Evolutionary conservation across 73 alveolate genomes (phyloP), one percentile per base, ranked within the genome.

Genomic region (Paramecium caudatum): DNA sequence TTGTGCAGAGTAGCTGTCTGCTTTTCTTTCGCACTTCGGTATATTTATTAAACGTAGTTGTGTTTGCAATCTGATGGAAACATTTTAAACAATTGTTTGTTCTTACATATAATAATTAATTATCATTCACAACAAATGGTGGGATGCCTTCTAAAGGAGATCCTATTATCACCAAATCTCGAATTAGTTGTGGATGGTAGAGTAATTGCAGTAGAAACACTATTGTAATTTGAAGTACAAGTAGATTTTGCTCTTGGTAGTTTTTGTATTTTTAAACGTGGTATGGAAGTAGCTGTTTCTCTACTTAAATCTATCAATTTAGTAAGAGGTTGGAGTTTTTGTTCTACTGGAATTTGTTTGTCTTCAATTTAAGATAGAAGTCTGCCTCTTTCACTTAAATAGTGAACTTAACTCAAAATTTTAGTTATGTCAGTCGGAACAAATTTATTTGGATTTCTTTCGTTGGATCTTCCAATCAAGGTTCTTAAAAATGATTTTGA

Each of bases 331-430:
- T 74, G 9, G 36, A 41, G 7, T 74, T 74, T 74, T 37, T 74
- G 32, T 27, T 43, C 23, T 41, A 39, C 45, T 6, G 88, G 70
- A 27, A 74, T 19, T 37, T 4, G 27, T 39, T 74, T 45, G 46
- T 74, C 88, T 21, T 37, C 45, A 45, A 41, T 74, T 19, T 43
- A 4, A 39, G 88, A 74, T 41, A 74, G 19, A n/a, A 70, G 63
- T 41, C 87, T 70, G 19, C 65, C 39, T 74, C 88, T 74, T 74
- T 74, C 17, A 27, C 47, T 41, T 21, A 36, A 45, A 13, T 74
- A 74, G 16, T 74, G 27, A 0, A 41, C 46, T 39, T 74, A 45
- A 43, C 43, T 74, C 19, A 70, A 25, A 15, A 70, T 65, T 39
- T 43, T 9, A 15, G 69, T 41, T 41, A 74, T 74, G 4, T 41